Conservation (phyloP, 805 yeast species). For the Dipodascus geniculatus region DNA sequence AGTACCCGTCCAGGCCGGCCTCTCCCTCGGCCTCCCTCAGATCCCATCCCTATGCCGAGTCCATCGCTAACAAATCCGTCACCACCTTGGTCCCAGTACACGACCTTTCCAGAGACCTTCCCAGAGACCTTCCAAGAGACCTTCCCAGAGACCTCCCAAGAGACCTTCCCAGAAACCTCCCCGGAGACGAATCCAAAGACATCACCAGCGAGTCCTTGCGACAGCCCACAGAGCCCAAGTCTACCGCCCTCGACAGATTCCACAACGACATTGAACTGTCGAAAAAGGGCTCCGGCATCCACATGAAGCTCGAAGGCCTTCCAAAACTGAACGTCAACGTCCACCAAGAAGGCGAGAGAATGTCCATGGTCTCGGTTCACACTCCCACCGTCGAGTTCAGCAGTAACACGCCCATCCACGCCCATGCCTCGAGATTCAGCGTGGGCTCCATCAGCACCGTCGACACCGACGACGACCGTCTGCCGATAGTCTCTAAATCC, state of each 20-base stretch:
- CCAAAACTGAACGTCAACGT: not conserved
- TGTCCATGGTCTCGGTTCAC: not conserved
- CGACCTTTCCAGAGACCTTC: not conserved
- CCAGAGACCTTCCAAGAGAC: not conserved
- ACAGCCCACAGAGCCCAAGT: too few relatives aligned
- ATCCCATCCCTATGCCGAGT: not conserved
- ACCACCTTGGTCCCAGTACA: not conserved
- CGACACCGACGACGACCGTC: not conserved
- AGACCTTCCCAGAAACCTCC: too few relatives aligned
- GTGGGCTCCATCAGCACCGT: not conserved
- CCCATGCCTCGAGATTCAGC: not conserved
- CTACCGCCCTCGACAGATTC: too few relatives aligned
- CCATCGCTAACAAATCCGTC: not conserved
- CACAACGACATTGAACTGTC: too few relatives aligned
- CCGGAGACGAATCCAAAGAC: too few relatives aligned
- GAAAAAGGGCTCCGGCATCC: not conserved
- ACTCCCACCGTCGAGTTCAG: not conserved
- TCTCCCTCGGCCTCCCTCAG: not conserved
- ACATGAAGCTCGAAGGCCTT: not conserved
- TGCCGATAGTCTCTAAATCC: not conserved
- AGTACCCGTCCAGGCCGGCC: not conserved
- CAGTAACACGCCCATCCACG: not conserved
- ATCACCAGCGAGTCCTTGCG: too few relatives aligned
- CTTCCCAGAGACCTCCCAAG: not conserved
- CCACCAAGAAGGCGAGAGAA: not conserved